A percentile compares a stretch with the other conserved stretches of the same genome.
These are phyloP conservation scores for Lactarius indigo DNA, from an alignment of 768 basidiomycete species.

Conservation along the genomic window DNA sequence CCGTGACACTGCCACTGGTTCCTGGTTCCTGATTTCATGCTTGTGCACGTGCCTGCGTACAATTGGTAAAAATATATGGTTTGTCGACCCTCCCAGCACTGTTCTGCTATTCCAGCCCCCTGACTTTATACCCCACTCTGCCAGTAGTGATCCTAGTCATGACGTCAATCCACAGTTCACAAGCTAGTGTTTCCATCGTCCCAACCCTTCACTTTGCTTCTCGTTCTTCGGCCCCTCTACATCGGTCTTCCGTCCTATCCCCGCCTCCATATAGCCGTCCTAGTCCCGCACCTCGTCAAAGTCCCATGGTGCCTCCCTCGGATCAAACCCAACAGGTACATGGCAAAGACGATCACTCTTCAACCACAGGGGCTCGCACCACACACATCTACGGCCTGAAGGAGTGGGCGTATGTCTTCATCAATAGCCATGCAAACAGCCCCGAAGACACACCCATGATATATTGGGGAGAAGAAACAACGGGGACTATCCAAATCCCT, in stretches of 20 bases:
- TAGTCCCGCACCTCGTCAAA: neutral
- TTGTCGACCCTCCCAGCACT: no score
- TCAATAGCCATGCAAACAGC: conserved; percentile 11
- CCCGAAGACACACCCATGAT: neutral
- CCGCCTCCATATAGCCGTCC: neutral
- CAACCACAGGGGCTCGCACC: neutral
- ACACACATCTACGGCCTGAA: neutral
- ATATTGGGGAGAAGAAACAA: conserved; percentile 16
- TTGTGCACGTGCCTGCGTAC: neutral
- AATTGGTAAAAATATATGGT: neutral
- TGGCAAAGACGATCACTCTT: neutral
- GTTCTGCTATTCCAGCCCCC: neutral
- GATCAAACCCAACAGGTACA: neutral
- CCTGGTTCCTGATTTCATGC: neutral
- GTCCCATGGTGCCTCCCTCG: neutral
- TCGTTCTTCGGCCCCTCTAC: neutral
- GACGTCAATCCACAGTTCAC: neutral
- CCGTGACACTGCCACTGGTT: neutral
- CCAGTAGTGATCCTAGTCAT: neutral
- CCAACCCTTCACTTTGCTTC: neutral
- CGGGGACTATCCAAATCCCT: conserved; percentile 9
- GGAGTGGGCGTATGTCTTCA: conserved; percentile 13
- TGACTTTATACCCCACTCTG: neutral
- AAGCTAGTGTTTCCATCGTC: neutral
- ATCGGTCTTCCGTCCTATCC: neutral